Percentiles rank a stretch among this genome's conserved stretches.
phyloP scores from a whole-genome alignment of 1,284 basidiomycete genomes.

The Fistulina hepatica region DNA sequence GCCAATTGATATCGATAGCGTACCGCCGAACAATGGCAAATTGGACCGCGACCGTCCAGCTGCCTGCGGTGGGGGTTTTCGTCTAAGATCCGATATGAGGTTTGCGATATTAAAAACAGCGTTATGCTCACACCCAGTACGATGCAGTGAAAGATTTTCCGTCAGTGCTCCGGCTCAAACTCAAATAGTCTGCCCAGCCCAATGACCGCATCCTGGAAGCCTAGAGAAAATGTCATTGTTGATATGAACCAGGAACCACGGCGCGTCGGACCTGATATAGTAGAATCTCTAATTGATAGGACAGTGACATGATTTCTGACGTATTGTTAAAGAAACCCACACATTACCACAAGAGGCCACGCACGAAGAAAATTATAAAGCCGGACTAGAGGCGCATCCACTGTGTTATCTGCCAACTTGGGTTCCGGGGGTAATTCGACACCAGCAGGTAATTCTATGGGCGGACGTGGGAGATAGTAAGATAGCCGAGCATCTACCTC shows the following conservation, averaged over 20 bases:
- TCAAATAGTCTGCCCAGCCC: constrained; percentile 66
- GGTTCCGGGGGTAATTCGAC: constrained; percentile 37
- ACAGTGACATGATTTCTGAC: constrained; percentile 74
- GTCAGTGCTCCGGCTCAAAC: constrained; percentile 50
- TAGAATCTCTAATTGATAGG: constrained; percentile 75
- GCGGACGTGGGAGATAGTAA: constrained; percentile 46
- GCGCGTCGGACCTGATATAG: constrained; percentile 52
- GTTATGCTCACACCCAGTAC: constrained; percentile 57
- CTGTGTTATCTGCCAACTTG: constrained; percentile 44
- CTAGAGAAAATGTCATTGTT: constrained; percentile 23
- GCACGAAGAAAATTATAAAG: constrained; percentile 73
- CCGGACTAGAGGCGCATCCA: constrained; percentile 69
- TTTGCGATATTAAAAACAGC: not conserved
- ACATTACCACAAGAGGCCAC: constrained; percentile 19
- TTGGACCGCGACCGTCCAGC: constrained; percentile 32
- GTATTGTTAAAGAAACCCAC: constrained; percentile 1
- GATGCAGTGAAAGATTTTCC: constrained; percentile 53
- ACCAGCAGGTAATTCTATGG: no score
- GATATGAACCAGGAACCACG: not conserved
- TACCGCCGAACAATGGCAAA: constrained; percentile 46
- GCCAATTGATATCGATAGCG: constrained; percentile 34
- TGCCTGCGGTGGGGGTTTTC: constrained; percentile 12
- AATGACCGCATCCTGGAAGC: constrained; percentile 62
- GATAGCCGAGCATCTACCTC: constrained; percentile 59
- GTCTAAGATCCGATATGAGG: not conserved